Conservation (phyloP, 805 yeast genomes). For the Myxozyma geophila region DNA sequence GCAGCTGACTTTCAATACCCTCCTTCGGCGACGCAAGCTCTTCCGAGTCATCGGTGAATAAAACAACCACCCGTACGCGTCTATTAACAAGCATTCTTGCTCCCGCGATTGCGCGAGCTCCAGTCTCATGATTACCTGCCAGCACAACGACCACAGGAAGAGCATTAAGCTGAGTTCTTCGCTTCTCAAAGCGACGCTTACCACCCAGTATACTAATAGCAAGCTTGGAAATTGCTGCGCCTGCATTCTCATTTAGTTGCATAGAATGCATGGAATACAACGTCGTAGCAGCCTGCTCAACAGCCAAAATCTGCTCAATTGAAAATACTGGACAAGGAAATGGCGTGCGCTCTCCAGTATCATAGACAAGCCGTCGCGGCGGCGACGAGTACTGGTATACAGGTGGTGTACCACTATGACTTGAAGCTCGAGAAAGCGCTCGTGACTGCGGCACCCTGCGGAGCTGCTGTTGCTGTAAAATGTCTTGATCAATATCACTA, state of each 20-base stretch:
- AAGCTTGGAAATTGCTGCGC: slow-evolving; percentile 64
- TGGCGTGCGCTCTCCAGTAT: slow-evolving; percentile 10
- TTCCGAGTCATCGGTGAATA: slow-evolving; percentile 26
- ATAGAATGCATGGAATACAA: slow-evolving; percentile 56
- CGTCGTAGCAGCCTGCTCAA: slow-evolving; percentile 64
- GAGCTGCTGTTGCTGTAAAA: slow-evolving; percentile 17
- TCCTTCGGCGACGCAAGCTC: slow-evolving; percentile 32
- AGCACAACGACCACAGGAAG: slow-evolving; percentile 76
- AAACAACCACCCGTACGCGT: slow-evolving; percentile 68
- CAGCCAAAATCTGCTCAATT: slow-evolving; percentile 77
- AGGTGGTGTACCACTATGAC: slow-evolving; percentile 25
- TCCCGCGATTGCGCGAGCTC: slow-evolving; percentile 73
- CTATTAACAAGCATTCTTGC: slow-evolving; percentile 79
- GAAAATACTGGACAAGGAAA: slow-evolving; percentile 53
- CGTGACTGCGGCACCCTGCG: slow-evolving; percentile 21
- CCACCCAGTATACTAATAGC: slow-evolving; percentile 73
- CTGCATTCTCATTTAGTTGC: slow-evolving; percentile 66
- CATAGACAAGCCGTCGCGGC: slow-evolving; percentile 20
- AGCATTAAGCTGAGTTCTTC: slow-evolving; percentile 78
- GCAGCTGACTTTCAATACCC: slow-evolving; percentile 52
- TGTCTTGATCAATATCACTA: slow-evolving; percentile 29
- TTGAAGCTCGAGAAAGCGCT: slow-evolving; percentile 16
- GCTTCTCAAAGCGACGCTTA: slow-evolving; percentile 60
- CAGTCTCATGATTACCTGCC: slow-evolving; percentile 72
- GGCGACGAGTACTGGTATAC: slow-evolving; percentile 3